phyloP scores from a whole-genome alignment of 257 asterid species.

The Cynanchum wilfordii region DNA sequence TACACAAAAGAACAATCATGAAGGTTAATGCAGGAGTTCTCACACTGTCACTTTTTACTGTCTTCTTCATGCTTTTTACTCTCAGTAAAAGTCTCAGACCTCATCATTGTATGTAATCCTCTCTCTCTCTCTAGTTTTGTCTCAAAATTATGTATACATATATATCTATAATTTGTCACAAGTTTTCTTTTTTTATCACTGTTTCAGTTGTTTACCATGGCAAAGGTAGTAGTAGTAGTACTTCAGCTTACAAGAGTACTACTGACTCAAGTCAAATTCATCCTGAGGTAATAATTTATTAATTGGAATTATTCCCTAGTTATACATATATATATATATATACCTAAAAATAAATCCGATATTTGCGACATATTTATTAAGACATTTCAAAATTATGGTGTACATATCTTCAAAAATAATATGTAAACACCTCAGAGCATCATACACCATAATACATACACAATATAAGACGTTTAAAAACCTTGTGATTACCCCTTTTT shows the following conservation, averaged over 20 bases:
- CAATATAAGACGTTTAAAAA: too few relatives aligned
- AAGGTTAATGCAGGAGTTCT: slow-evolving; percentile 10
- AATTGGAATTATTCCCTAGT: too few relatives aligned
- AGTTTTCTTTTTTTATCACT: neutral
- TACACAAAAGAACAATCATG: slow-evolving; percentile 3
- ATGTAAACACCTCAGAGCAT: too few relatives aligned
- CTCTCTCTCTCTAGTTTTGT: too few relatives aligned
- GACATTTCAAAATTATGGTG: too few relatives aligned
- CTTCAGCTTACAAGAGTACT: slow-evolving; percentile 17
- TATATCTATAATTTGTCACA: too few relatives aligned
- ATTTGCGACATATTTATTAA: too few relatives aligned
- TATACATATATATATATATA: too few relatives aligned
- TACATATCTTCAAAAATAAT: too few relatives aligned
- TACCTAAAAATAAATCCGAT: too few relatives aligned
- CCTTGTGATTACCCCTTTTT: too few relatives aligned
- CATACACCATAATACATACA: too few relatives aligned
- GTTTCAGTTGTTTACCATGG: slow-evolving; percentile 42
- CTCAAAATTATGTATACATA: neutral
- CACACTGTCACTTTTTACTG: slow-evolving; percentile 26
- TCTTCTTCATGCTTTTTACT: slow-evolving; percentile 36
- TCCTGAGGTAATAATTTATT: slow-evolving; percentile 27
- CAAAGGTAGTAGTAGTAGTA: slow-evolving; percentile 21
- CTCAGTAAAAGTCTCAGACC: slow-evolving; percentile 47
- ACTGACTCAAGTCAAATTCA: slow-evolving; percentile 17
- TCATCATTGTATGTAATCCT: slow-evolving; percentile 42